Base-by-base conservation (phyloP, 2,329 filamentous ascomycete species). In the Fusarium hostae region DNA sequence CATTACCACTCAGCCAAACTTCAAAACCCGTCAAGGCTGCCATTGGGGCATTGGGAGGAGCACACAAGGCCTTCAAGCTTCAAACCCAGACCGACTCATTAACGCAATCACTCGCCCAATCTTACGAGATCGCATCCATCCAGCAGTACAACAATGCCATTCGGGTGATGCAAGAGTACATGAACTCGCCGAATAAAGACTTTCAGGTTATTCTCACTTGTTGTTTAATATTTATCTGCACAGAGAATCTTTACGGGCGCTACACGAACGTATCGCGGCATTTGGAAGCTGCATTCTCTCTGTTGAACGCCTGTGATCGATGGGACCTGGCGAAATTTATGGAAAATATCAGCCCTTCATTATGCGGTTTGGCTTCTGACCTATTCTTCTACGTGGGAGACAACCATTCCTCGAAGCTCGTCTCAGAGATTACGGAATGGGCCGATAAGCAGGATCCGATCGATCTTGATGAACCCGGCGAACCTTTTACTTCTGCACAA, bases 181-280 rank as follows among this genome's bases (percentile, higher is more conserved):
- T 68, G 63, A 34, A 16, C 11, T 57, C 44, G 1, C 51, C 61
- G 0, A 43, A 52, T 0, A 58, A 32, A 8, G 54, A 63, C 11
- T 18, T 70, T 0, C 48, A 70, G 26, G 59, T 63, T 3, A 52
- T 68, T 18, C 6, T 70, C 1, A 70, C 59, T 1, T 70, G 68
- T 8, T 70, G 68, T 5, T 3, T 70, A 8, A 43, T 70, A 16
- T 70, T 70, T 6, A 70, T 70, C 6, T 70, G 68, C 20, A 70
- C 32, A 0, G 68, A 70, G 32, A 43, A 39, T 7, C 30, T 70
- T 3, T 55, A 70, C 11, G 68, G 66, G 0, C 51, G 61, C 2
- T 22, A 70, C 13, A 8, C 10, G 1, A 70, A 70, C 8, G 55
- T 66, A 1, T 26, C 44, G 4, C 37, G 56, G 6, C 68, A 70